These are phyloP conservation scores for Plasmodium gonderi DNA, from an alignment of 169 alveolate genomes.

Conservation along the genomic window DNA sequence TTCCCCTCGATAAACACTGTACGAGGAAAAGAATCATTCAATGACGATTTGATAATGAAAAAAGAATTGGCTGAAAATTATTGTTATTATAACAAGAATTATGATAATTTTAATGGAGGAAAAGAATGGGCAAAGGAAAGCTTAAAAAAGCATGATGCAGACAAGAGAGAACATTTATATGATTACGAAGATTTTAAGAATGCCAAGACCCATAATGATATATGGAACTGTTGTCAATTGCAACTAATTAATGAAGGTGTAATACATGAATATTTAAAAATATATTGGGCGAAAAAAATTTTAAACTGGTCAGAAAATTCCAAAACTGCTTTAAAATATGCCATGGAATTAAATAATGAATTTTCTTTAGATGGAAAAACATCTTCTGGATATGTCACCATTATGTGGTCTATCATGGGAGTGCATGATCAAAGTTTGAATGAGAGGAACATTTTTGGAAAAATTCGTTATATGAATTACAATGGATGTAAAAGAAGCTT, in stretches of 20 bases:
- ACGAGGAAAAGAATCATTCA: conserved; percentile 39
- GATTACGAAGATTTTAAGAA: conserved; percentile 76
- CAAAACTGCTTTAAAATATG: conserved; percentile 77
- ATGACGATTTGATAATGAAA: conserved; percentile 57
- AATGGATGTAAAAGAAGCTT: conserved; percentile 85
- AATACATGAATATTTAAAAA: conserved; percentile 86
- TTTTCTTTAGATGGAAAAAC: conserved; percentile 82
- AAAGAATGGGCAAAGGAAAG: conserved; percentile 87
- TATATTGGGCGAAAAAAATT: conserved; percentile 87
- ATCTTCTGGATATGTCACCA: conserved; percentile 85
- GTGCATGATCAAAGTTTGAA: conserved; percentile 85
- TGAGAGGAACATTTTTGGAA: conserved; percentile 84
- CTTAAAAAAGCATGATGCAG: conserved; percentile 78
- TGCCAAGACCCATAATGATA: conserved; percentile 85
- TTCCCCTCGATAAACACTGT: conserved; percentile 5
- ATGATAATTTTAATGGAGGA: conserved; percentile 83
- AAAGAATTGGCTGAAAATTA: conserved; percentile 83
- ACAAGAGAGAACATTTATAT: conserved; percentile 80
- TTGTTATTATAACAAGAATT: conserved; percentile 79
- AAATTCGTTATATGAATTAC: conserved; percentile 84
- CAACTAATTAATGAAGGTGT: conserved; percentile 84
- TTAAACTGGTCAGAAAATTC: conserved; percentile 87
- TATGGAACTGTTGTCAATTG: conserved; percentile 87
- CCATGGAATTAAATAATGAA: conserved; percentile 84
- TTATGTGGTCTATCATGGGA: conserved; percentile 87